These are phyloP conservation scores for Lactifluus subvellereus DNA, from an alignment of 768 basidiomycete species.

Conservation along the genomic window DNA sequence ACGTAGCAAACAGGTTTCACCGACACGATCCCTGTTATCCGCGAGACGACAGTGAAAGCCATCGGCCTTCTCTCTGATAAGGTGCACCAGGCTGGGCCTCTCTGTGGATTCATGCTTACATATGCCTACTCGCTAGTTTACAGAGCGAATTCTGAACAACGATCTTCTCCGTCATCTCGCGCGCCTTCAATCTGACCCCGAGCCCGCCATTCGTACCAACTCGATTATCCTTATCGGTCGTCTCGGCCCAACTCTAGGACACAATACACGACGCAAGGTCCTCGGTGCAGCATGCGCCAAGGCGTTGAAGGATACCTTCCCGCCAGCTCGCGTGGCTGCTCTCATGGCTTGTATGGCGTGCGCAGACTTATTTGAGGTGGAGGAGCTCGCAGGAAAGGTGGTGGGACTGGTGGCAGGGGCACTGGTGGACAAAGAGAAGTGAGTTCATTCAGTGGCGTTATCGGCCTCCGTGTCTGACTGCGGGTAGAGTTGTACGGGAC, in stretches of 20 bases:
- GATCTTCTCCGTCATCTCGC: conserved; percentile 91
- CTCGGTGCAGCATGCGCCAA: conserved; percentile 91
- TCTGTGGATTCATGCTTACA: conserved; percentile 2
- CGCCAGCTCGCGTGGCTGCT: conserved; percentile 90
- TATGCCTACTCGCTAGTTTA: conserved; percentile 47
- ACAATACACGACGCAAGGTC: conserved; percentile 93
- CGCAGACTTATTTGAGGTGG: conserved; percentile 78
- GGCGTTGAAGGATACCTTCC: conserved; percentile 84
- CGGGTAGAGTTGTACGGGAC: conserved; percentile 76
- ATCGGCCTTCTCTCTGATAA: conserved; percentile 81
- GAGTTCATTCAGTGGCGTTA: conserved; percentile 24
- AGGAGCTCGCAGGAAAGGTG: conserved; percentile 86
- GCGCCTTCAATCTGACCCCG: conserved; percentile 86
- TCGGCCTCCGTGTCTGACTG: conserved; percentile 5
- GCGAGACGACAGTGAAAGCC: conserved; percentile 90
- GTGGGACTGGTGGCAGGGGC: conserved; percentile 78
- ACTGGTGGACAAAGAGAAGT: conserved; percentile 93
- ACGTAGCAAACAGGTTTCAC: conserved; percentile 89
- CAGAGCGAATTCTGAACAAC: conserved; percentile 90
- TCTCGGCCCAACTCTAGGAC: conserved; percentile 76
- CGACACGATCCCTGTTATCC: conserved; percentile 89
- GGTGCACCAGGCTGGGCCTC: conserved; percentile 35
- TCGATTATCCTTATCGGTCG: conserved; percentile 95
- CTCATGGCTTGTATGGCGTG: conserved; percentile 96
- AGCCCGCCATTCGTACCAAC: conserved; percentile 94